Evolutionary conservation across 495 filamentous ascomycete species (phyloP).

Genomic region (Ascobolus immersus): DNA sequence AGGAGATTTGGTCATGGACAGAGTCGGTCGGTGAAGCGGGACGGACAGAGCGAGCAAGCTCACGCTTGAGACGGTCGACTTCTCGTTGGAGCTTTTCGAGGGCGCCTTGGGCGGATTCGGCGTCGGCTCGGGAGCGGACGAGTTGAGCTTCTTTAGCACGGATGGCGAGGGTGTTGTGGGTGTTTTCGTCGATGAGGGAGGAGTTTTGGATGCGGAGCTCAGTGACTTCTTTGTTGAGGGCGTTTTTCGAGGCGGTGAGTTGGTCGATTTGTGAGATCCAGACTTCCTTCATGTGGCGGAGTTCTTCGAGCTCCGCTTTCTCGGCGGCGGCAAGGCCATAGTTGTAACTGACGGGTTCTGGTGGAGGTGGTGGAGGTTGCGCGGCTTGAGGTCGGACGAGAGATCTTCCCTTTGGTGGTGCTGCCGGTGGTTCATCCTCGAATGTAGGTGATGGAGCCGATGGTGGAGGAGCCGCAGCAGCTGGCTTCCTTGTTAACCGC

Average conservation of each 20-base stretch:
- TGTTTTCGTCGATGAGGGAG: constrained; percentile 90
- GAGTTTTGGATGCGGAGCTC: constrained; percentile 71
- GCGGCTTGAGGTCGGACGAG: constrained; percentile 53
- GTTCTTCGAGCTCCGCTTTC: constrained; percentile 67
- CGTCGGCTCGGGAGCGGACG: constrained; percentile 68
- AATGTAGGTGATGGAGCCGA: constrained; percentile 19
- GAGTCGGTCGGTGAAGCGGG: constrained; percentile 18
- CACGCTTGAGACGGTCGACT: constrained; percentile 78
- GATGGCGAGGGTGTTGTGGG: constrained; percentile 76
- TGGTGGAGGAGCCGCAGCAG: constrained; percentile 28
- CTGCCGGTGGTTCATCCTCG: constrained; percentile 32
- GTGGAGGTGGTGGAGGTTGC: constrained; percentile 18
- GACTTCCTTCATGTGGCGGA: constrained; percentile 58
- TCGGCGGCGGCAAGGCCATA: constrained; percentile 46
- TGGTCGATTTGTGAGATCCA: constrained; percentile 48
- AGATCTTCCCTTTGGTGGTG: constrained; percentile 45
- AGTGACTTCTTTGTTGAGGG: constrained; percentile 34
- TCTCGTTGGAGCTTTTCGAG: constrained; percentile 65
- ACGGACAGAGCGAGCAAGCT: constrained; percentile 25
- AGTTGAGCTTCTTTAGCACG: constrained; percentile 97
- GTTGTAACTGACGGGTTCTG: constrained; percentile 5
- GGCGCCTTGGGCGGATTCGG: constrained; percentile 61
- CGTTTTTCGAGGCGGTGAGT: constrained; percentile 32
- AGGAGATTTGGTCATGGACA: constrained; percentile 15
- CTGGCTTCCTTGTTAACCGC: constrained; percentile 41